Conservation (phyloP, 805 yeast genomes). For the Saturnispora diversa region DNA sequence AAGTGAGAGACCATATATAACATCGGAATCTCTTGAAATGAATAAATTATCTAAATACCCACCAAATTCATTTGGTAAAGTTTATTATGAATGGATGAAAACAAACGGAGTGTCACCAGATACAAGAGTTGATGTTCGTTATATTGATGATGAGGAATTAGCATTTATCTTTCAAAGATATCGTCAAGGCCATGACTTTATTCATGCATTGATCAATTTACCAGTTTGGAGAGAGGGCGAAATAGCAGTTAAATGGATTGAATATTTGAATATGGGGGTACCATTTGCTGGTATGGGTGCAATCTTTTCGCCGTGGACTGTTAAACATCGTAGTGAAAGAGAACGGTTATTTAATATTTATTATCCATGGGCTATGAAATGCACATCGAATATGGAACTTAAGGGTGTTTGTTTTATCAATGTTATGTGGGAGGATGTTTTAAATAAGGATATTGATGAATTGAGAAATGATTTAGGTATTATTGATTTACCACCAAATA, state of each 20-base stretch:
- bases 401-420: constrained; percentile 67
- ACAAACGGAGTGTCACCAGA: constrained; percentile 90
- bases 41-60: constrained; percentile 55
- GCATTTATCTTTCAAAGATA: constrained; percentile 92
- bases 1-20: constrained; percentile 75
- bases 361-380: constrained; percentile 79
- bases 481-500: constrained; percentile 70
- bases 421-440: constrained; percentile 83
- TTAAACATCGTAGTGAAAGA: constrained; percentile 50
- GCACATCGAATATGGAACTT: constrained; percentile 45
- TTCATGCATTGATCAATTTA: constrained; percentile 82
- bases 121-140: constrained; percentile 80
- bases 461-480: constrained; percentile 67
- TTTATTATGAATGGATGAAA: constrained; percentile 76
- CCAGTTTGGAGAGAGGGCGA: constrained; percentile 97
- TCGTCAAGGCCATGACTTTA: constrained; percentile 95
- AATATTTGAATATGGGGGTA: constrained; percentile 82
- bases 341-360: constrained; percentile 58
- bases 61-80: constrained; percentile 62
- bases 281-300: constrained; percentile 97
- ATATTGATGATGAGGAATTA: constrained; percentile 80
- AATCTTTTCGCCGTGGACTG: constrained; percentile 74
- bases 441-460: constrained; percentile 65
- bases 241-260: constrained; percentile 85
- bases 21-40: constrained; percentile 59